A percentile compares a stretch with the other conserved stretches of the same genome.
Evolutionary conservation across 2,329 filamentous ascomycete genomes (phyloP).

Genomic region (Stagonosporopsis chrysanthemi): DNA sequence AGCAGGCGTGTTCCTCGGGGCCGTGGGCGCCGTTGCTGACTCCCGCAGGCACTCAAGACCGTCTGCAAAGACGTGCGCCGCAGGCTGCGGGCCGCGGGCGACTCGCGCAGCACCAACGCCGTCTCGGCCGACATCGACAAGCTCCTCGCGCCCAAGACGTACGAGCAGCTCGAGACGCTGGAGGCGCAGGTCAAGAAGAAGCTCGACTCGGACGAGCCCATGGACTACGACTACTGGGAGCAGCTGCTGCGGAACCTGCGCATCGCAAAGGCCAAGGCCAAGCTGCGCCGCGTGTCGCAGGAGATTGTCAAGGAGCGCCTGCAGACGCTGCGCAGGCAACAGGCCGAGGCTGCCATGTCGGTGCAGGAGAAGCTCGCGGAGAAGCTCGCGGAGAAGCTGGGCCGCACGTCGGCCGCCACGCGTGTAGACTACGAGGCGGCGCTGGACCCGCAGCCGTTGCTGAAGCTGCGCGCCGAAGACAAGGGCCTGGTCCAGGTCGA

Average conservation of each 20-base stretch:
- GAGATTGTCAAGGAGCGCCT: slow-evolving; percentile 75
- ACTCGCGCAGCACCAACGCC: slow-evolving; percentile 79
- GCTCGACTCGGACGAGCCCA: slow-evolving; percentile 84
- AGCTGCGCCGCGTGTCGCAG: slow-evolving; percentile 78
- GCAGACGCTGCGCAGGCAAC: slow-evolving; percentile 69
- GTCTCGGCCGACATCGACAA: slow-evolving; percentile 89
- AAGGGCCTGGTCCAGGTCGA: slow-evolving; percentile 66
- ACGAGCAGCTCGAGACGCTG: slow-evolving; percentile 83
- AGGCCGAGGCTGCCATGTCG: slow-evolving; percentile 70
- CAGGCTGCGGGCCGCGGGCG: slow-evolving; percentile 67
- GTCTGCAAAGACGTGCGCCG: slow-evolving; percentile 80
- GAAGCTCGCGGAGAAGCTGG: slow-evolving; percentile 53
- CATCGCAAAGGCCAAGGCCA: slow-evolving; percentile 91
- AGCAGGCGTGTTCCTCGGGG: slow-evolving; percentile 25
- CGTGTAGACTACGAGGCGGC: slow-evolving; percentile 46
- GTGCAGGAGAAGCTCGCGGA: slow-evolving; percentile 60
- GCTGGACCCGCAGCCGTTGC: slow-evolving; percentile 70
- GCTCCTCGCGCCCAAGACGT: slow-evolving; percentile 82
- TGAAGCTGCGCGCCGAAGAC: slow-evolving; percentile 70
- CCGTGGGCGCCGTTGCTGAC: slow-evolving; percentile 28
- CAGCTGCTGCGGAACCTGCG: slow-evolving; percentile 83
- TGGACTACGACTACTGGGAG: slow-evolving; percentile 98
- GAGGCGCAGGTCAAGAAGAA: slow-evolving; percentile 89
- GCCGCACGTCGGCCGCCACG: slow-evolving; percentile 9
- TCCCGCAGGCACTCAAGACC: slow-evolving; percentile 73